phyloP scores from a whole-genome alignment of 2,329 filamentous ascomycete species.

The Daldinia sp. region DNA sequence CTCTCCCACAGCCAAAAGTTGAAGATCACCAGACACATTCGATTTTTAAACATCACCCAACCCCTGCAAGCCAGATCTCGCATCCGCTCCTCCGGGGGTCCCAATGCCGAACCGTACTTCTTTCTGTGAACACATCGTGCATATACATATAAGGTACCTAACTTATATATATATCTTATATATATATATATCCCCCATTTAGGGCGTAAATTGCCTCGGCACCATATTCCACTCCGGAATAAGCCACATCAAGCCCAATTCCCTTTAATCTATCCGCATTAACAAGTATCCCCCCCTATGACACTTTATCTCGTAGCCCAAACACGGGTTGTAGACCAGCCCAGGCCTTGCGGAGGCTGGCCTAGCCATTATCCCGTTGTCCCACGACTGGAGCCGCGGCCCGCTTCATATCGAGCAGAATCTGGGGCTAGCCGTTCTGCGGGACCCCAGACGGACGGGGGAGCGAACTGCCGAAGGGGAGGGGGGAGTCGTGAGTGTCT shows the following conservation, averaged over 20 bases:
- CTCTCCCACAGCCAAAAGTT: background rate
- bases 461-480: constrained; percentile 30
- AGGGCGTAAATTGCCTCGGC: constrained; percentile 26
- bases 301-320: background rate
- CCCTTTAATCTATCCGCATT: constrained; percentile 32
- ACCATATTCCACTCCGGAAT: constrained; percentile 11
- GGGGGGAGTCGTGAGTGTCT: constrained; percentile 6
- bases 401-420: constrained; percentile 33
- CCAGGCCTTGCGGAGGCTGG: constrained; percentile 6
- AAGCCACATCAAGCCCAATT: constrained; percentile 24
- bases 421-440: constrained; percentile 18
- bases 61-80: constrained; percentile 29
- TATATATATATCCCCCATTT: constrained; percentile 26
- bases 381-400: constrained; percentile 29
- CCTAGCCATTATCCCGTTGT: constrained; percentile 11
- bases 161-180: too few species aligned
- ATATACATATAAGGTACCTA: constrained; percentile 22
- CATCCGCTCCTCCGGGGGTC: constrained; percentile 30
- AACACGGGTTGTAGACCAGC: constrained; percentile 7
- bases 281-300: constrained; percentile 13
- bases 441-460: constrained; percentile 1
- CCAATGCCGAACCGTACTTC: constrained; percentile 20
- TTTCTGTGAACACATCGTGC: constrained; percentile 21
- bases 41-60: constrained; percentile 9
- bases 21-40: constrained; percentile 6